These are phyloP conservation scores for Aquilaria malaccensis DNA, from an alignment of 345 rosid genomes.

Conservation along the genomic window DNA sequence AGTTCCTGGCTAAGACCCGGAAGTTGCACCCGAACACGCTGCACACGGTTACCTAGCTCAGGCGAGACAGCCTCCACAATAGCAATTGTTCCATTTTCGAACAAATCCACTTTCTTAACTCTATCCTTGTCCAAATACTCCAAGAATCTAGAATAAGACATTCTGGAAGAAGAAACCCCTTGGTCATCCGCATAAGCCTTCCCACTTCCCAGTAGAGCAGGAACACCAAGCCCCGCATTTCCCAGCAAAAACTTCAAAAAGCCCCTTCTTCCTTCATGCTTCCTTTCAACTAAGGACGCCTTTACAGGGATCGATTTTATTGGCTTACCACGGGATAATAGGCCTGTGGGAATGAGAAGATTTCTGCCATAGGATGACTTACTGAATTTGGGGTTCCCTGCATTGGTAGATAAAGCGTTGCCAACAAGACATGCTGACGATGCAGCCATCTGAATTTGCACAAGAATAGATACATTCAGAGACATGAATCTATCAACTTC, in stretches of 20 bases:
- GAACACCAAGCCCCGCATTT: slow-evolving; percentile 46
- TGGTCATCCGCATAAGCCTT: slow-evolving; percentile 88
- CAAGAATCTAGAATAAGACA: slow-evolving; percentile 95
- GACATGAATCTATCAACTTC: too few species aligned
- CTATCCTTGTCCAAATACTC: slow-evolving; percentile 94
- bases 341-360: slow-evolving; percentile 26
- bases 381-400: slow-evolving; percentile 29
- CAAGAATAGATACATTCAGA: too few species aligned
- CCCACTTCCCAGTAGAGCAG: slow-evolving; percentile 55
- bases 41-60: slow-evolving; percentile 89
- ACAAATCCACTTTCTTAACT: slow-evolving; percentile 84
- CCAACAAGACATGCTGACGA: slow-evolving; percentile 68
- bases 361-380: slow-evolving; percentile 32
- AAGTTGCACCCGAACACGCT: slow-evolving; percentile 92
- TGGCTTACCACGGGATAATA: slow-evolving; percentile 24
- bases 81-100: slow-evolving; percentile 95
- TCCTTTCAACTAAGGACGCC: slow-evolving; percentile 47
- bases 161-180: slow-evolving; percentile 89
- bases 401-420: slow-evolving; percentile 38
- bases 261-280: slow-evolving; percentile 58
- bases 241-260: slow-evolving; percentile 71
- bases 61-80: slow-evolving; percentile 97
- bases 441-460: slow-evolving; percentile 52
- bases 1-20: slow-evolving; percentile 97
- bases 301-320: slow-evolving; percentile 33